Evolutionary conservation across 805 yeast genomes (phyloP).

Genomic region (Saturnispora galanensis): DNA sequence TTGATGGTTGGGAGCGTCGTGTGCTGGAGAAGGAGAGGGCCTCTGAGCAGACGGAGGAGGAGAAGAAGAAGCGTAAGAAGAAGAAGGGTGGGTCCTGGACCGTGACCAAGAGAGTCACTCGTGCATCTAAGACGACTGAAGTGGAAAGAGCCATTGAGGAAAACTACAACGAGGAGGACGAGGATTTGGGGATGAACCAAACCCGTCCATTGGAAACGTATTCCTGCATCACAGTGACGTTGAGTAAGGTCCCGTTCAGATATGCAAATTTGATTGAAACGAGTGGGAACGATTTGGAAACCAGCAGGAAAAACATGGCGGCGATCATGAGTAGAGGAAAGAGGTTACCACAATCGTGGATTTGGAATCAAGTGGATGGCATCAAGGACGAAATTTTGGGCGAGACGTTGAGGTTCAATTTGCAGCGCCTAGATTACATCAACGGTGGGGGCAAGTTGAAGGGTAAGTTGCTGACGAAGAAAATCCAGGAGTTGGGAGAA

Average conservation of each 20-base stretch:
- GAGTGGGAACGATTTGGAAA: slow-evolving; percentile 49
- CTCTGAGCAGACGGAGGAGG: slow-evolving; percentile 20
- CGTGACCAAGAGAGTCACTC: slow-evolving; percentile 21
- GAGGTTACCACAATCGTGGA: slow-evolving; percentile 48
- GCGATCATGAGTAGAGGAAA: slow-evolving; percentile 49
- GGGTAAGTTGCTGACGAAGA: slow-evolving; percentile 25
- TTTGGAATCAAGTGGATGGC: slow-evolving; percentile 83
- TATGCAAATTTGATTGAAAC: slow-evolving; percentile 55
- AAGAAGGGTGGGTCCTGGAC: slow-evolving; percentile 20
- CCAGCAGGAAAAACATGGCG: slow-evolving; percentile 54
- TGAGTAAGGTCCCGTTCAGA: slow-evolving; percentile 57
- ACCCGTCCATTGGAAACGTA: slow-evolving; percentile 37
- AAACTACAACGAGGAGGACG: slow-evolving; percentile 15
- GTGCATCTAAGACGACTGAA: slow-evolving; percentile 13
- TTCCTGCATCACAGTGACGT: slow-evolving; percentile 57
- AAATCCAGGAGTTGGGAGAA: slow-evolving; percentile 21
- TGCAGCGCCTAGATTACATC: slow-evolving; percentile 31
- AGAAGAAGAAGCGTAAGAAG: slow-evolving; percentile 12
- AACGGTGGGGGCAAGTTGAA: slow-evolving; percentile 27
- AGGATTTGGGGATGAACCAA: slow-evolving; percentile 26
- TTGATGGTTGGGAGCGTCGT: slow-evolving; percentile 34
- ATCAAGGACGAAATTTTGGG: slow-evolving; percentile 57
- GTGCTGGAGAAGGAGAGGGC: slow-evolving; percentile 21
- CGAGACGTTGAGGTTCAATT: slow-evolving; percentile 49
- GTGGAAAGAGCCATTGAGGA: slow-evolving; percentile 13